Evolutionary conservation across 352 stramenopile genomes (phyloP).

Genomic region (Globisporangium cystogenes): DNA sequence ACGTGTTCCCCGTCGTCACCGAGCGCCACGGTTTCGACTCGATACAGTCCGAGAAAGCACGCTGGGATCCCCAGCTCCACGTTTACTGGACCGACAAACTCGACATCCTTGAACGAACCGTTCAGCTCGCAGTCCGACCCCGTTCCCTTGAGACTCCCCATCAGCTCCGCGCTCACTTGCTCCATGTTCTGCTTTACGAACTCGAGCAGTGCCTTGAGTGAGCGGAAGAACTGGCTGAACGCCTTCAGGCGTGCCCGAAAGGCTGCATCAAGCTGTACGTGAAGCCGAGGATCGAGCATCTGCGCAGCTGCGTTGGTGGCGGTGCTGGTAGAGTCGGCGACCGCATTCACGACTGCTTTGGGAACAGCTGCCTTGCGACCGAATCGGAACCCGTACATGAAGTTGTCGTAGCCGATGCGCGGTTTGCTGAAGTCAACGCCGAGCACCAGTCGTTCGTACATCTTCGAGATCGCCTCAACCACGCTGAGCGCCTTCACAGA

Average conservation of each 20-base stretch:
- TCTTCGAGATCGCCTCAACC: slow-evolving; percentile 49
- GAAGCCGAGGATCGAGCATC: slow-evolving; percentile 35
- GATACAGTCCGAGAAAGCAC: slow-evolving; percentile 55
- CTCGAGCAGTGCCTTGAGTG: slow-evolving; percentile 43
- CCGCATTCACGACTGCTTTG: slow-evolving; percentile 24
- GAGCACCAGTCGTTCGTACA: slow-evolving; percentile 57
- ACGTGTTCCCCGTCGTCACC: slow-evolving; percentile 29
- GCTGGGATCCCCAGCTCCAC: slow-evolving; percentile 38
- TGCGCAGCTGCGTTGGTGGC: slow-evolving; percentile 11
- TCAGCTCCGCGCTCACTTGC: slow-evolving; percentile 41
- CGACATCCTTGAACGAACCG: slow-evolving; percentile 56
- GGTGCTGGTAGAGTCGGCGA: slow-evolving; percentile 2
- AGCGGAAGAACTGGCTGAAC: slow-evolving; percentile 56
- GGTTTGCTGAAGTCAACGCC: slow-evolving; percentile 62
- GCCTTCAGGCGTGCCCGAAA: slow-evolving; percentile 45
- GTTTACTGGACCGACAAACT: slow-evolving; percentile 47
- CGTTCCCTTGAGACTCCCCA: slow-evolving; percentile 39
- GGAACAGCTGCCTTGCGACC: slow-evolving; percentile 46
- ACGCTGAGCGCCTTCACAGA: slow-evolving; percentile 49
- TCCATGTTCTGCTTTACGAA: slow-evolving; percentile 57
- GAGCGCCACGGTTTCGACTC: slow-evolving; percentile 40
- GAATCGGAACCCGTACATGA: slow-evolving; percentile 72
- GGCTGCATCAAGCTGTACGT: slow-evolving; percentile 31
- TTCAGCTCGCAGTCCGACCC: slow-evolving; percentile 45
- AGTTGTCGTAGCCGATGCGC: slow-evolving; percentile 31